Evolutionary conservation across 768 basidiomycete species (phyloP).

Genomic region (Guyanaporus albipodus): DNA sequence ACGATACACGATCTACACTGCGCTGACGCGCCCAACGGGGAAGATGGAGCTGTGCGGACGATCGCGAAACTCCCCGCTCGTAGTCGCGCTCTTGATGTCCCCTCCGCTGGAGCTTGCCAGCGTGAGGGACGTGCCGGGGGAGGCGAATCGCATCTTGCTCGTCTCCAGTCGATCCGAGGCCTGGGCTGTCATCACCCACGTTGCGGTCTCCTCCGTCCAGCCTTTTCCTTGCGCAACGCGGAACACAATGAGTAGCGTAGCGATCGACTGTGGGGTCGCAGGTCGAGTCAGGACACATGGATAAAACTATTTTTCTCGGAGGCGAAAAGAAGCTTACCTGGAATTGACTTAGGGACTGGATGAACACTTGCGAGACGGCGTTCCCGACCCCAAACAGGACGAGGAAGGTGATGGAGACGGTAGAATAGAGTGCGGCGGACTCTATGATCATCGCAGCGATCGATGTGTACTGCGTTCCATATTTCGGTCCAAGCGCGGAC

Average conservation of each 20-base stretch:
- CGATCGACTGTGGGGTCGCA: background rate
- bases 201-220: conserved; percentile 1
- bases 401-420: conserved; percentile 29
- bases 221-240: conserved; percentile 10
- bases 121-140: background rate
- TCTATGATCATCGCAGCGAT: conserved; percentile 36
- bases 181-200: conserved; percentile 1
- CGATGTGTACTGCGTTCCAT: conserved; percentile 28
- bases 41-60: background rate
- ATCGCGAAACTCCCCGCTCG: background rate
- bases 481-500: conserved; percentile 19
- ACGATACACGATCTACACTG: too few relatives aligned
- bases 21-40: background rate
- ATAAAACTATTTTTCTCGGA: too few relatives aligned
- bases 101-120: background rate
- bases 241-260: conserved; percentile 8
- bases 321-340: conserved; percentile 20
- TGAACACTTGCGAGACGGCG: conserved; percentile 26
- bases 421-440: conserved; percentile 30
- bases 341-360: conserved; percentile 26
- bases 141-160: background rate
- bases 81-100: background rate
- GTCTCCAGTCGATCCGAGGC: background rate
- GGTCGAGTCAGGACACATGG: too few relatives aligned
- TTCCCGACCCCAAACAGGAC: conserved; percentile 21